phyloP scores from a whole-genome alignment of 176 grass and related monocot species.

The Guadua angustifolia region DNA sequence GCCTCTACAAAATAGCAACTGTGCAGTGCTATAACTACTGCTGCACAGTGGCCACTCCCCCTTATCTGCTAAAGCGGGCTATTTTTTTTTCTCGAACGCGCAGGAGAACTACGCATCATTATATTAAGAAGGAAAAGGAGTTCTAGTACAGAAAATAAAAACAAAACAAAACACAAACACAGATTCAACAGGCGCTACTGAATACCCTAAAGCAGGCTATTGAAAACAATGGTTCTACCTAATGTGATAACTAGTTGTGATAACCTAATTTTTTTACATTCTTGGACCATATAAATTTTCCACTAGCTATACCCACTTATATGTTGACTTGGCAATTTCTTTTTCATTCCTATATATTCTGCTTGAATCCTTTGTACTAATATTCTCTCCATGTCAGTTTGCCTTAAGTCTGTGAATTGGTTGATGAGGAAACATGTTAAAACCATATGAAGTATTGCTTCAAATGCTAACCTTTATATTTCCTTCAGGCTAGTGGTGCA shows the following conservation, averaged over 20 bases:
- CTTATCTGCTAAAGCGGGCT: not conserved
- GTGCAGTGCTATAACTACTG: not conserved
- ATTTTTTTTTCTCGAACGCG: too few relatives aligned
- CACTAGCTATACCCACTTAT: not conserved
- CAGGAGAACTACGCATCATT: too few relatives aligned
- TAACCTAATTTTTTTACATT: not conserved
- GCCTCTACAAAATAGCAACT: not conserved
- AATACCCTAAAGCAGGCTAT: not conserved
- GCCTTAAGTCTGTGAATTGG: constrained; percentile 11
- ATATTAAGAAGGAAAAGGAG: too few relatives aligned
- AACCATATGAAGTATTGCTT: constrained; percentile 21
- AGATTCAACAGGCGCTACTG: too few relatives aligned
- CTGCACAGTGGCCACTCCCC: not conserved
- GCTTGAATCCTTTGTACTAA: constrained; percentile 20
- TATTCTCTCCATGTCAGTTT: not conserved
- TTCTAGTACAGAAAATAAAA: too few relatives aligned
- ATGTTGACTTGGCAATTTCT: constrained; percentile 23
- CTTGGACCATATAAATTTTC: not conserved
- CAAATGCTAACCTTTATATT: constrained; percentile 25
- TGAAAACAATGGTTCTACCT: not conserved
- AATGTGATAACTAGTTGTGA: not conserved
- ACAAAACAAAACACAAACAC: too few relatives aligned
- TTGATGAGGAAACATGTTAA: not conserved
- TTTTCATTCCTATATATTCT: not conserved
- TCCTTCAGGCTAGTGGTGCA: constrained; percentile 70